Conservation (phyloP, 495 filamentous ascomycete genomes). For the Endocarpon pusillum region DNA sequence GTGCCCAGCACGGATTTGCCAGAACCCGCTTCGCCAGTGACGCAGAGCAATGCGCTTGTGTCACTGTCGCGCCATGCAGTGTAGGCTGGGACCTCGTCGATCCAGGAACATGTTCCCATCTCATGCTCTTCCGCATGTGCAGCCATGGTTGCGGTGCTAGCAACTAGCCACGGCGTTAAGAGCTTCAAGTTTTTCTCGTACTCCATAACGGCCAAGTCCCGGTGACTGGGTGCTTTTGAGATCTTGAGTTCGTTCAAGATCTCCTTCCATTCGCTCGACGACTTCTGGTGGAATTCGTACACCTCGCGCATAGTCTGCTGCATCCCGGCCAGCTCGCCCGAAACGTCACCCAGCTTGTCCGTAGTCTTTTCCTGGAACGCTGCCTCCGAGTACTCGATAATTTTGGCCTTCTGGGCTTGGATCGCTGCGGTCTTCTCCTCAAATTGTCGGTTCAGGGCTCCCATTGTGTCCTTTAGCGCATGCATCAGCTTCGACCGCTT, state of each 20-base stretch:
- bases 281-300: conserved; percentile 1
- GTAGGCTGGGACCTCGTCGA: neutral
- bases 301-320: neutral
- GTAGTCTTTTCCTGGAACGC: conserved; percentile 2
- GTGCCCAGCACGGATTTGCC: conserved; percentile 2
- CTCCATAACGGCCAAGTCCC: no score
- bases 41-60: conserved; percentile 1
- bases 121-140: conserved; percentile 1
- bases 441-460: conserved; percentile 1
- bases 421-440: conserved; percentile 1
- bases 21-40: conserved; percentile 1
- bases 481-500: conserved; percentile 5
- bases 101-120: conserved; percentile 1
- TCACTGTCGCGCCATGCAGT: neutral
- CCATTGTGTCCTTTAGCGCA: conserved; percentile 4
- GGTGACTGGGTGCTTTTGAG: no score
- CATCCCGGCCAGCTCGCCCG: neutral
- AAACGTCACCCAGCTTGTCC: neutral
- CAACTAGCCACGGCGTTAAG: conserved; percentile 1
- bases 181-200: no score
- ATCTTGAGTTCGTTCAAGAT: no score
- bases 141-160: neutral
- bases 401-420: conserved; percentile 3
- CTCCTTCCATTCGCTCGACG: conserved; percentile 1
- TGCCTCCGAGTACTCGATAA: conserved; percentile 1